Evolutionary conservation across 2,329 filamentous ascomycete genomes (phyloP), one percentile per base, ranked within the genome.

Genomic region (Podosphaera xanthii): DNA sequence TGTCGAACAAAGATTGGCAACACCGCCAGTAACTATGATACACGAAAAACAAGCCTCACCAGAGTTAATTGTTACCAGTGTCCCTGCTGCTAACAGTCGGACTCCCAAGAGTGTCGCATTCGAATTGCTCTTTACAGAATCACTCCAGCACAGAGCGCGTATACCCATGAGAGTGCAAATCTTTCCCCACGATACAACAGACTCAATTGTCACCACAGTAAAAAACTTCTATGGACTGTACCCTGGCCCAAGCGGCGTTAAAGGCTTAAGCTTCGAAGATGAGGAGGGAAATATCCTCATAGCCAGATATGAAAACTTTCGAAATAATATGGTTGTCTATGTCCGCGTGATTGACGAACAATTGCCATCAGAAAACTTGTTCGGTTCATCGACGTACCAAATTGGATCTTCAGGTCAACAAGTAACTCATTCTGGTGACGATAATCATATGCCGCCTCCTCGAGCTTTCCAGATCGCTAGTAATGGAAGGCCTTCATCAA

Each of bases 191-290:
- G 92, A 98, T 75, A 90, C 87, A 58, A 97, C 91, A 31, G 91
- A 97, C 70, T 96, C 90, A 42, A 98, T 98, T 73, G 87, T 97
- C 63, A 92, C 89, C 12, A 97, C 92, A 1, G 91, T 97, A 69
- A 97, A 95, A 78, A 97, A 96, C 76, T 97, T 97, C 74, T 97
- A 95, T 70, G 92, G 92, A 62, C 79, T 98, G 65, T 96, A 96
- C 71, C 87, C 91, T 64, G 83, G 80, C 62, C 76, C 77, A 42
- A 73, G 73, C 62, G 79, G 81, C 65, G 81, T 81, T 65, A 84
- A 84, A 69, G 90, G 92, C 64, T 85, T 98, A 68, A 94, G 88
- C 73, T 97, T 98, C 68, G 91, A 97, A 73, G 91, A 97, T 71
- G 81, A 87, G 63, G 76, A 85, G 67, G 88, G 87, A 67, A 91